These are phyloP conservation scores for Obelidium mucronatum DNA, from an alignment of 192 early-diverging fungal species.

Conservation along the genomic window DNA sequence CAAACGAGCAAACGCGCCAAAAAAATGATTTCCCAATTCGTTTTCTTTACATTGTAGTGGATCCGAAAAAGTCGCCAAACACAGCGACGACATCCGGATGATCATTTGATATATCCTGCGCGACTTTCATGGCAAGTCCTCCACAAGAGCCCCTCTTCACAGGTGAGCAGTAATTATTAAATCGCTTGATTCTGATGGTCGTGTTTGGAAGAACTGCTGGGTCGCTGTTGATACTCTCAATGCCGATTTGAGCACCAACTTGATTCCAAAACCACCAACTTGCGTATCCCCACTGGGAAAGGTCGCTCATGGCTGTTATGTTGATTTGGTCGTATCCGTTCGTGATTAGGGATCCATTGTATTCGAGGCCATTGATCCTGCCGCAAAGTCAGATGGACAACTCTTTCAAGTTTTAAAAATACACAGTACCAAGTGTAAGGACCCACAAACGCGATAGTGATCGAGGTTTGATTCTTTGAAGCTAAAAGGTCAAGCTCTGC, in stretches of 20 bases:
- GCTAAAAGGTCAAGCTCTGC: too few relatives aligned
- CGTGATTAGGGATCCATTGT: neutral
- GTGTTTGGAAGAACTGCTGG: conserved; percentile 15
- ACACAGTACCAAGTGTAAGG: conserved; percentile 7
- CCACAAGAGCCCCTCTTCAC: neutral
- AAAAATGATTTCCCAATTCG: neutral
- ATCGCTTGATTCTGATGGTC: conserved; percentile 18
- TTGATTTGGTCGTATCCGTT: conserved; percentile 4
- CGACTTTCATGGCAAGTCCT: neutral
- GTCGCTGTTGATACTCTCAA: conserved; percentile 1
- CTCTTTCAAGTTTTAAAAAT: too few relatives aligned
- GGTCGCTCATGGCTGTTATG: neutral
- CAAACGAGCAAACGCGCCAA: neutral
- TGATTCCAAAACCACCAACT: conserved; percentile 18
- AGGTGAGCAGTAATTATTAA: neutral
- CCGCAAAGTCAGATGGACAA: too few relatives aligned
- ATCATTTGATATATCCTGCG: neutral
- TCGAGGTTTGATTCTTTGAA: conserved; percentile 12
- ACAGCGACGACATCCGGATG: conserved; percentile 12
- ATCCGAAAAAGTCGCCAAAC: neutral
- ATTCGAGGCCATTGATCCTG: neutral
- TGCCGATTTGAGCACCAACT: neutral
- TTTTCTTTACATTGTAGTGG: neutral
- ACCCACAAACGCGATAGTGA: conserved; percentile 9
- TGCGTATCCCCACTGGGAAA: neutral